phyloP scores from a whole-genome alignment of 2,329 filamentous ascomycete genomes.

The Alternaria brassicicola region DNA sequence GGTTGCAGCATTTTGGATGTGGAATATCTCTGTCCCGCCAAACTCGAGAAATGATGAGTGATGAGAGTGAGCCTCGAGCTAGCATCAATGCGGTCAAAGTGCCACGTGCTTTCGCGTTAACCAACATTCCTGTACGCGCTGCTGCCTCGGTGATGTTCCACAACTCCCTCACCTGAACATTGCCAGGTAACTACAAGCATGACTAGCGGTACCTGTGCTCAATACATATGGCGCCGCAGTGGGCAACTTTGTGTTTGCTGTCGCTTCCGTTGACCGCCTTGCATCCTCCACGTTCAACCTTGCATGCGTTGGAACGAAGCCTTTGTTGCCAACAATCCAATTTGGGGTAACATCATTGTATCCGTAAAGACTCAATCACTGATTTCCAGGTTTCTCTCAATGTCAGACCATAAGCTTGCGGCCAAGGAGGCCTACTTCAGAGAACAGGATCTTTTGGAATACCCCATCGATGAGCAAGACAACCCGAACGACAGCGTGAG shows the following conservation, averaged over 20 bases:
- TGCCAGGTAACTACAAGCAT: neutral
- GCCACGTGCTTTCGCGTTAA: conserved; percentile 30
- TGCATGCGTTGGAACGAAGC: neutral
- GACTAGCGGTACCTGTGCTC: neutral
- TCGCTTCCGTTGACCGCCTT: neutral
- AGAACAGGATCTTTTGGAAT: conserved; percentile 37
- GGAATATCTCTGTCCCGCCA: conserved; percentile 7
- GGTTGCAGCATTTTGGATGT: conserved; percentile 41
- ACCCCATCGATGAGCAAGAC: conserved; percentile 36
- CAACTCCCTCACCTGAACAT: conserved; percentile 7
- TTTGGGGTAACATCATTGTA: neutral
- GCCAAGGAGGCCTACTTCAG: conserved; percentile 41
- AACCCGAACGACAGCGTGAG: conserved; percentile 20
- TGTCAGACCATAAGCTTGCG: conserved; percentile 31
- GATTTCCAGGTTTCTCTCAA: neutral
- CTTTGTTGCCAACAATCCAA: neutral
- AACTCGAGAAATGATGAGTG: conserved; percentile 18
- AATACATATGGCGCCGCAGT: conserved; percentile 8
- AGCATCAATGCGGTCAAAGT: conserved; percentile 18
- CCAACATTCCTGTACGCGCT: conserved; percentile 19
- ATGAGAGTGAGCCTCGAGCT: conserved; percentile 20
- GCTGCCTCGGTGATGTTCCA: conserved; percentile 18
- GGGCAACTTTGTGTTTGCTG: neutral
- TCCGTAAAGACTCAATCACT: neutral
- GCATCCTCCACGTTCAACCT: neutral